These are phyloP conservation scores for Fusarium staphyleae DNA, from an alignment of 2,329 filamentous ascomycete genomes.

Conservation along the genomic window DNA sequence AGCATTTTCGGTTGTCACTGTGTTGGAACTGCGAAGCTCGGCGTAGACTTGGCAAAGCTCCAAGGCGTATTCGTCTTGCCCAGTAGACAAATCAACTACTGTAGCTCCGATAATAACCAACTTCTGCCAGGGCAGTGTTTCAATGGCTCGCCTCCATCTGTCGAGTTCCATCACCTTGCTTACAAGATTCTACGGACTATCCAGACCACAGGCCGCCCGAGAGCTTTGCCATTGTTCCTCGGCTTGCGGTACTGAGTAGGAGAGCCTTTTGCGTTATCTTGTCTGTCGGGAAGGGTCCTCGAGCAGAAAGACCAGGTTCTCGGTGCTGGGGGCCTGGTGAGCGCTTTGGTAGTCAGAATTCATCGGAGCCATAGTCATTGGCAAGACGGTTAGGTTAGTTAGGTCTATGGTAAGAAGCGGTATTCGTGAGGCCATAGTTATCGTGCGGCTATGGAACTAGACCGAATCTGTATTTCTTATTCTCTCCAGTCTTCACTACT, in stretches of 20 bases:
- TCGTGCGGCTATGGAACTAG: no score
- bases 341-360: no score
- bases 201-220: neutral
- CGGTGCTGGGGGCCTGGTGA: no score
- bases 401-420: no score
- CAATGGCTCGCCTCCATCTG: neutral
- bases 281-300: neutral
- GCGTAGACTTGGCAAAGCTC: neutral
- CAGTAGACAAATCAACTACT: neutral
- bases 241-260: neutral
- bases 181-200: neutral
- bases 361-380: no score
- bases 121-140: neutral
- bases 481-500: no score
- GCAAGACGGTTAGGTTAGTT: no score
- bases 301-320: neutral
- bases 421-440: no score
- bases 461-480: no score
- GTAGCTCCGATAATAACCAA: slow-evolving; percentile 1
- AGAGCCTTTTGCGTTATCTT: neutral
- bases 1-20: no score
- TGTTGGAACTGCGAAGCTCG: no score
- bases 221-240: slow-evolving; percentile 1
- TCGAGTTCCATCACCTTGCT: neutral
- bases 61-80: neutral